Evolutionary conservation across 23 red algal genomes (phyloP), one percentile per base, ranked within the genome.

Genomic region (Gracilaria gracilis): DNA sequence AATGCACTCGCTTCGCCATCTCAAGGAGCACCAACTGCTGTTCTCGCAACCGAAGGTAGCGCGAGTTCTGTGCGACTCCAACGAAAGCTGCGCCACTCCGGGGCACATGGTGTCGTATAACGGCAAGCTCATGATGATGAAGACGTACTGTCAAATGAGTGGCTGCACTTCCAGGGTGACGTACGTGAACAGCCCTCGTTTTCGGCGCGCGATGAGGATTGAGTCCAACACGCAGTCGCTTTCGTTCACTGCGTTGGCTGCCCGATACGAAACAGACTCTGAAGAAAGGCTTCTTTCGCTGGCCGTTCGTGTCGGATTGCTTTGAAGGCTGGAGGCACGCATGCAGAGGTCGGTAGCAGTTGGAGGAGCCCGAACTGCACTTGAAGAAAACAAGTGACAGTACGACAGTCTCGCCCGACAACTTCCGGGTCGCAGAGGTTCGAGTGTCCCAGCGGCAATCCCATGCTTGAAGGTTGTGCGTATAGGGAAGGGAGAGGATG

Each of bases 121-220:
- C 0, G 83, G 83, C 0, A 23, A 35, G 2, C 7, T 64, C 9
- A 87, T 87, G 83, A 87, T 87, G 83, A 87, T 87, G 83, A 42
- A 39, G 35, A 28, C 66, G 44, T 87, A 87, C 37, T 87, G 83
- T 42, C 17, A 25, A 4, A 28, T 57, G 40, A 40, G 53, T 28
- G 16, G 27, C 23, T 87, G 83, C 48, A 9, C 0, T 9, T 39
- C 65, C 2, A 8, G 16, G 23, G 0, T 75, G 28, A 4, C 14
- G 11, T 67, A 33, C n/a, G 83, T 87, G 62, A 87, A 87, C 62
- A 87, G 83, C 24, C 83, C 83, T 19, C 51, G 33, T 17, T 0
- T 33, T 13, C 57, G 21, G 14, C 24, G 31, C 25, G 21, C 23
- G 42, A 46, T 46, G 42, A 20, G 61, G 14, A 58, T 76, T 27